These are phyloP conservation scores for Candida glucosophila DNA, from an alignment of 1,139 yeast genomes.

Conservation along the genomic window DNA sequence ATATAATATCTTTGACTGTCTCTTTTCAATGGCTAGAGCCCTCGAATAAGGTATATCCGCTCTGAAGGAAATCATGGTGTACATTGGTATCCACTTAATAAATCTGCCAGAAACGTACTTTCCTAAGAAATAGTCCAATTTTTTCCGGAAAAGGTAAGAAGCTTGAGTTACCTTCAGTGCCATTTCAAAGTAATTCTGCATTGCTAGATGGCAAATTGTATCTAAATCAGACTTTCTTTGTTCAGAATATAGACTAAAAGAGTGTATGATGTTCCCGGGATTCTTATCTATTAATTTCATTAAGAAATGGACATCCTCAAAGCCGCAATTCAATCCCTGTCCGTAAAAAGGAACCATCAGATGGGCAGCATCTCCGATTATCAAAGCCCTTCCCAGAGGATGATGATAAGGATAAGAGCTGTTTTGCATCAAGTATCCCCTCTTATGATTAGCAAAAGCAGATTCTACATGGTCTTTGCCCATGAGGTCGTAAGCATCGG, in stretches of 20 bases:
- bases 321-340: conserved; percentile 96
- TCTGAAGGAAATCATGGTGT: conserved; percentile 87
- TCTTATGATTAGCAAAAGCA: conserved; percentile 55
- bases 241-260: conserved; percentile 51
- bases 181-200: conserved; percentile 83
- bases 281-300: conserved; percentile 44
- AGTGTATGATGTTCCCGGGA: conserved; percentile 32
- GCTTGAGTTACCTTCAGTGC: conserved; percentile 69
- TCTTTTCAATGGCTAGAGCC: conserved; percentile 50
- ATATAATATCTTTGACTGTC: conserved; percentile 39
- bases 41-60: conserved; percentile 70
- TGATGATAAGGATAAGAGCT: conserved; percentile 63
- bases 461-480: conserved; percentile 47
- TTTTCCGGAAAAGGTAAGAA: conserved; percentile 56
- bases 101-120: conserved; percentile 30
- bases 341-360: conserved; percentile 97
- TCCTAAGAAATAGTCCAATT: conserved; percentile 59
- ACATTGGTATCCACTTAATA: conserved; percentile 74
- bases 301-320: conserved; percentile 75
- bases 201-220: conserved; percentile 72
- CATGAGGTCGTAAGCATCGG: conserved; percentile 65
- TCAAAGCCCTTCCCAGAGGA: conserved; percentile 50
- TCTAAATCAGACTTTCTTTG: conserved; percentile 57
- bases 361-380: conserved; percentile 92
- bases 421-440: conserved; percentile 68